Evolutionary conservation across 2,329 filamentous ascomycete genomes (phyloP), one percentile per base, ranked within the genome.

Genomic region (Colletotrichum chlorophyti): DNA sequence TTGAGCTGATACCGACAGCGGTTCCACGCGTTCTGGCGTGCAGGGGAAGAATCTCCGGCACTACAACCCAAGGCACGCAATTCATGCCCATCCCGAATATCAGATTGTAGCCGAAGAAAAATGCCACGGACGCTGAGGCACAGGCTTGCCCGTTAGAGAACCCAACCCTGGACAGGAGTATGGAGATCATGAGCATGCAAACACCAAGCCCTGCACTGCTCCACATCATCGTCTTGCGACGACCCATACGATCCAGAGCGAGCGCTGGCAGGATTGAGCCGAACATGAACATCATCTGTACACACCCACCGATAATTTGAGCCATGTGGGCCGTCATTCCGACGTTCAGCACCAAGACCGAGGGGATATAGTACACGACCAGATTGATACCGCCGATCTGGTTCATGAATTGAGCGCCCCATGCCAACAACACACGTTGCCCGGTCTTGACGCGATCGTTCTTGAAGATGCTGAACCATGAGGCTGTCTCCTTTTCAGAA

Each of bases 371-470:
- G 42, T 77, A 71, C 35, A 80, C 75, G 0, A 78, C 71, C 0
- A 78, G 42, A 66, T 82, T 82, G 55, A 81, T 79, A 0, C 79
- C 79, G 5, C 73, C 72, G 45, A 78, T 70, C 57, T 83, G 81
- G 46, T 84, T 79, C 74, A 80, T 80, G 49, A 79, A 75, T 50
- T 79, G 76, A 48, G 76, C 73, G n/a, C 75, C 72, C 63, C 73
- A 80, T 0, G 79, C 79, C 4, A 83, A 70, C 2, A 81, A 62
- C 14, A 83, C 75, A 2, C 79, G 69, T 26, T 73, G 64, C 0
- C 79, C 69, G 4, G 74, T 82, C 64, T 75, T 71, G 10, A 78
- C 66, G 40, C 71, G 71, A 59, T 77, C 79, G 8, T 70, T 70
- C 64, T 74, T 74, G 55, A 83, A 70, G 1, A 82, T 76, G 63